Evolutionary conservation across 2,329 filamentous ascomycete genomes (phyloP).

Genomic region (Cytospora piceae): DNA sequence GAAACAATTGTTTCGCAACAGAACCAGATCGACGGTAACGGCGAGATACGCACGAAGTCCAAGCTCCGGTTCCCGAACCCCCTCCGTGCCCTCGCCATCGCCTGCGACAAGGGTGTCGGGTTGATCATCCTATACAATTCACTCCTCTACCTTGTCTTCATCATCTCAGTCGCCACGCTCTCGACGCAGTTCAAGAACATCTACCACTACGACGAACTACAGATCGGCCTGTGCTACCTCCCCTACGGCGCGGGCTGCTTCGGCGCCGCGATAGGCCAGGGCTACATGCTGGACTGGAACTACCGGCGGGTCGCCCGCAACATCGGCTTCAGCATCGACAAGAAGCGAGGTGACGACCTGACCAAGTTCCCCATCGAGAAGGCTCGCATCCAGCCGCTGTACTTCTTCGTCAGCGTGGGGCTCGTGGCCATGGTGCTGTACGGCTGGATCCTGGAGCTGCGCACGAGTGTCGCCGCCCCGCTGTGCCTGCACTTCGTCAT

Average conservation of each 20-base stretch:
- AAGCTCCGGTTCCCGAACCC: constrained; percentile 61
- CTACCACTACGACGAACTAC: constrained; percentile 55
- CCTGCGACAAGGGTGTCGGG: constrained; percentile 62
- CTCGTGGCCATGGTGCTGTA: constrained; percentile 57
- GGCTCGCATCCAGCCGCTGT: constrained; percentile 57
- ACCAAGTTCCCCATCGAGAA: constrained; percentile 58
- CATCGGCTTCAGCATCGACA: constrained; percentile 63
- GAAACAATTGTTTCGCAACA: constrained; percentile 34
- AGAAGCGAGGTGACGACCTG: constrained; percentile 58
- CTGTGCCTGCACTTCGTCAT: constrained; percentile 61
- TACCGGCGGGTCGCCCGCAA: constrained; percentile 69
- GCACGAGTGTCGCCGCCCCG: constrained; percentile 57
- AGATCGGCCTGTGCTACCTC: constrained; percentile 59
- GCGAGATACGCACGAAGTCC: constrained; percentile 13
- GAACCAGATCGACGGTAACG: constrained; percentile 1
- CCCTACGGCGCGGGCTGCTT: constrained; percentile 57
- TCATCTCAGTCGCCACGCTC: constrained; percentile 56
- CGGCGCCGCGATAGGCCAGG: constrained; percentile 55
- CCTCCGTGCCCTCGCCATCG: constrained; percentile 55
- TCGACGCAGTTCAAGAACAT: constrained; percentile 55
- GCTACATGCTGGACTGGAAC: constrained; percentile 67
- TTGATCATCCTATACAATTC: constrained; percentile 57
- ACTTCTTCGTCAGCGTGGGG: constrained; percentile 58
- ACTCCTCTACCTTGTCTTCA: constrained; percentile 60
- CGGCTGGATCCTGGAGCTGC: constrained; percentile 59